Conservation (phyloP, 768 basidiomycete genomes). For the Leccinum barrowsii region DNA sequence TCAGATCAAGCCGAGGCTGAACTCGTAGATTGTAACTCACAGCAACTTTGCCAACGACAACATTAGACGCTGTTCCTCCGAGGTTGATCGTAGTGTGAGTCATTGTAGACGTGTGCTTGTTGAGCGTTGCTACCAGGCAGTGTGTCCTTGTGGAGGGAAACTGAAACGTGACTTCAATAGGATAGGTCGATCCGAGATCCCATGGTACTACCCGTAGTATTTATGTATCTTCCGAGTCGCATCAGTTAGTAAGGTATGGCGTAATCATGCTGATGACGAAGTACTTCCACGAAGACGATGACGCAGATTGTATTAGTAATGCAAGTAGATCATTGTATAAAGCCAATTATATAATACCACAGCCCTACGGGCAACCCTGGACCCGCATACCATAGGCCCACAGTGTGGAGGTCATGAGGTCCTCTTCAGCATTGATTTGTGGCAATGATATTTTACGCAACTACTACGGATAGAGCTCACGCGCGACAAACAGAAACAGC, state of each 20-base stretch:
- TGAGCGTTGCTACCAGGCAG: background rate
- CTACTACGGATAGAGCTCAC: too few species aligned
- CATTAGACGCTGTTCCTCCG: constrained; percentile 36
- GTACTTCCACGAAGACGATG: too few species aligned
- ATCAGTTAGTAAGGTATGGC: background rate
- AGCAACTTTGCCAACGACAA: constrained; percentile 36
- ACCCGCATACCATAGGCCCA: too few species aligned
- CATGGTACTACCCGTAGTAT: background rate
- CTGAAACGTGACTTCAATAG: background rate
- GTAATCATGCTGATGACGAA: background rate
- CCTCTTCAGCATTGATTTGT: too few species aligned
- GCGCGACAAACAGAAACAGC: too few species aligned
- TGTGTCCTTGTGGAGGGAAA: background rate
- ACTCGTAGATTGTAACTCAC: constrained; percentile 18
- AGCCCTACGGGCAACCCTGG: too few species aligned
- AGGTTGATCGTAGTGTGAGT: constrained; percentile 29
- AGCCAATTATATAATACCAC: background rate
- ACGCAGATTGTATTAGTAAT: background rate
- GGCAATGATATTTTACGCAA: too few species aligned
- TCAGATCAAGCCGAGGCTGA: background rate
- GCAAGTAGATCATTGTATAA: too few species aligned
- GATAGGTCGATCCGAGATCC: too few species aligned
- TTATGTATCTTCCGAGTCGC: background rate
- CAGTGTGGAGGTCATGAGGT: too few species aligned
- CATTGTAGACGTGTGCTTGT: constrained; percentile 20